Percentiles rank a stretch among this genome's conserved stretches.
phyloP scores from a whole-genome alignment of 2,329 filamentous ascomycete genomes.

The Metarhizium humberi region DNA sequence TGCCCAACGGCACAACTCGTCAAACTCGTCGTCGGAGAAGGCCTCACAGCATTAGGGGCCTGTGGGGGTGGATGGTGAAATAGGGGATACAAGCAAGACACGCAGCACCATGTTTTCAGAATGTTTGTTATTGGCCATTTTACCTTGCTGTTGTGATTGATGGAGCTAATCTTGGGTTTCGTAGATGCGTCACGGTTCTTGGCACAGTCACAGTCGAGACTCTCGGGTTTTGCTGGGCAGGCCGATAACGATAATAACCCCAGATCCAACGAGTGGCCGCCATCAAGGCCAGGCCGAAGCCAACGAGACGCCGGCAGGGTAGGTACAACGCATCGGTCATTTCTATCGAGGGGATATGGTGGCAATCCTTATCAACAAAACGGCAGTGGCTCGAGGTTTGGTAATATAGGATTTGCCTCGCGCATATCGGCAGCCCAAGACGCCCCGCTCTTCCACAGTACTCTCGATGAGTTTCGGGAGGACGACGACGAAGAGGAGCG shows the following conservation, averaged over 20 bases:
- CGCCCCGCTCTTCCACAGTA: constrained; percentile 90
- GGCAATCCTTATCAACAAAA: constrained; percentile 81
- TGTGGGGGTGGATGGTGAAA: constrained; percentile 24
- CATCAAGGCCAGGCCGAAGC: constrained; percentile 23
- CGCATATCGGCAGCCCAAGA: constrained; percentile 63
- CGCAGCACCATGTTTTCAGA: constrained; percentile 51
- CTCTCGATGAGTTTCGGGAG: constrained; percentile 81
- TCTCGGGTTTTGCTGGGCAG: constrained; percentile 60
- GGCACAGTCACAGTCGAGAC: constrained; percentile 87
- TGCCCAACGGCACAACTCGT: not conserved
- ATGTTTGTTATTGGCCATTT: constrained; percentile 51
- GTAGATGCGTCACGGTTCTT: constrained; percentile 94
- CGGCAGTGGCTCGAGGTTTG: constrained; percentile 60
- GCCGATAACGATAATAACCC: constrained; percentile 29
- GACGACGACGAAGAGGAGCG: constrained; percentile 89
- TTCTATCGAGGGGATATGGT: constrained; percentile 35
- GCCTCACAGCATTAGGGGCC: constrained; percentile 7
- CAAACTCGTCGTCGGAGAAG: not conserved
- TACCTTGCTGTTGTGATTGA: not conserved
- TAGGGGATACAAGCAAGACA: constrained; percentile 7
- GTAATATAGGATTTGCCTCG: constrained; percentile 64
- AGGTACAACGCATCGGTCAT: constrained; percentile 28
- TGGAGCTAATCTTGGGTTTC: not conserved
- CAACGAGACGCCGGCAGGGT: constrained; percentile 22
- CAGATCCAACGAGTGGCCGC: constrained; percentile 22